These are phyloP conservation scores for Fusarium zealandicum DNA, from an alignment of 2,329 filamentous ascomycete species.

Conservation along the genomic window DNA sequence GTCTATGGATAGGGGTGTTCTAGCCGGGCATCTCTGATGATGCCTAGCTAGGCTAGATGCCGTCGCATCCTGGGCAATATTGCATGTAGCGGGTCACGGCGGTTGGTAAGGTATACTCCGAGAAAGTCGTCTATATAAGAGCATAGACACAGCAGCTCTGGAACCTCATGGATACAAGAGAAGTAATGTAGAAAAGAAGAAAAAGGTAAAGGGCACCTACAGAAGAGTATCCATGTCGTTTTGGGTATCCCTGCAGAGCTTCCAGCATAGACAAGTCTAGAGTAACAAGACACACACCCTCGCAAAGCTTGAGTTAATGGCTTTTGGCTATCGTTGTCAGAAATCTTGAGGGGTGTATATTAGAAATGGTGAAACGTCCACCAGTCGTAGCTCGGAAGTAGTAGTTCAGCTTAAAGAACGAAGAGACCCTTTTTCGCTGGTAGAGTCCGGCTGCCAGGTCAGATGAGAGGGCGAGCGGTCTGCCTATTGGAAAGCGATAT, in stretches of 20 bases:
- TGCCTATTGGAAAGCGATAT: not conserved
- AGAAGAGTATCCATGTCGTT: conserved; percentile 66
- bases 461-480: not conserved
- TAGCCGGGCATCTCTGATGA: not conserved
- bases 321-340: not conserved
- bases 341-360: too few relatives aligned
- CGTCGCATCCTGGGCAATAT: not conserved
- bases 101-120: not conserved
- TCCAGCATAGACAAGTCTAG: conserved; percentile 1
- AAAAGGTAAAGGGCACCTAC: conserved; percentile 53
- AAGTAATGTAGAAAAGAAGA: not conserved
- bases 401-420: too few relatives aligned
- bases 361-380: too few relatives aligned
- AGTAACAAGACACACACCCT: conserved; percentile 1
- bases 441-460: not conserved
- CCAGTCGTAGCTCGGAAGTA: too few relatives aligned
- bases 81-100: not conserved
- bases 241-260: conserved; percentile 16
- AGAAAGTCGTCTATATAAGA: not conserved
- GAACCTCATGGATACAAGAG: not conserved
- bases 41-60: not conserved
- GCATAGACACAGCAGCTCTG: not conserved
- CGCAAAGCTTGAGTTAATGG: conserved; percentile 1
- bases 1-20: not conserved
- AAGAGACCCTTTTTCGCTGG: not conserved